Conservation (phyloP, 2,329 filamentous ascomycete genomes). For the Sporothrix protearum region DNA sequence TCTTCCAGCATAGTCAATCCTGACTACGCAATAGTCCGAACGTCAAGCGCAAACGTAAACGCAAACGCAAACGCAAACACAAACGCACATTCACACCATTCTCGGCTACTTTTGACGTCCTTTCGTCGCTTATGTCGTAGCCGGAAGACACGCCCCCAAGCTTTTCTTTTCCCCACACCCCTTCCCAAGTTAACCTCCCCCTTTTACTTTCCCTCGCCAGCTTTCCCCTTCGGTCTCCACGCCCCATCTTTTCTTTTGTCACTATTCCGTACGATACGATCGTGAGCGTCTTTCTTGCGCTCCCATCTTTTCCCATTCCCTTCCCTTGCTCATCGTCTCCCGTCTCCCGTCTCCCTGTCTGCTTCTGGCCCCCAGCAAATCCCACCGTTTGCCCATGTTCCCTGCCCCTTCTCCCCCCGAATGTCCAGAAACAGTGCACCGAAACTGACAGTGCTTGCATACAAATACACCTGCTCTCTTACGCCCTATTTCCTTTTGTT, state of each 20-base stretch:
- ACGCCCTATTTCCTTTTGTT: background rate
- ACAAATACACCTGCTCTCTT: background rate
- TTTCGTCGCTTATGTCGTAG: background rate
- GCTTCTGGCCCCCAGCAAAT: background rate
- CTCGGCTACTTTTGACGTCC: background rate
- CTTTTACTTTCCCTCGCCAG: background rate
- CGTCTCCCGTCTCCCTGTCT: background rate
- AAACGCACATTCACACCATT: conserved; percentile 1
- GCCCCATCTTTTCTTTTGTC: conserved; percentile 6
- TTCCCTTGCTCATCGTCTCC: background rate
- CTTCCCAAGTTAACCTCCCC: background rate
- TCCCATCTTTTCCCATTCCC: conserved; percentile 1
- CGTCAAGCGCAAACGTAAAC: conserved; percentile 6
- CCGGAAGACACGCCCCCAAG: background rate
- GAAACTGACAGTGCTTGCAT: background rate
- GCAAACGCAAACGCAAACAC: background rate
- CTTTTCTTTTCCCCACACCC: background rate
- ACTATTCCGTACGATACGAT: conserved; percentile 4
- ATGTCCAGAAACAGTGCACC: background rate
- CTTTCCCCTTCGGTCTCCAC: background rate
- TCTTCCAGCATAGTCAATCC: background rate
- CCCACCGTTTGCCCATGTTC: background rate
- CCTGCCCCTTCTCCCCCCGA: background rate
- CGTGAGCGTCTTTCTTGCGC: background rate
- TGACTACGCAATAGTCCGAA: background rate